phyloP scores from a whole-genome alignment of 2,329 filamentous ascomycete genomes.

The Fusarium foetens region DNA sequence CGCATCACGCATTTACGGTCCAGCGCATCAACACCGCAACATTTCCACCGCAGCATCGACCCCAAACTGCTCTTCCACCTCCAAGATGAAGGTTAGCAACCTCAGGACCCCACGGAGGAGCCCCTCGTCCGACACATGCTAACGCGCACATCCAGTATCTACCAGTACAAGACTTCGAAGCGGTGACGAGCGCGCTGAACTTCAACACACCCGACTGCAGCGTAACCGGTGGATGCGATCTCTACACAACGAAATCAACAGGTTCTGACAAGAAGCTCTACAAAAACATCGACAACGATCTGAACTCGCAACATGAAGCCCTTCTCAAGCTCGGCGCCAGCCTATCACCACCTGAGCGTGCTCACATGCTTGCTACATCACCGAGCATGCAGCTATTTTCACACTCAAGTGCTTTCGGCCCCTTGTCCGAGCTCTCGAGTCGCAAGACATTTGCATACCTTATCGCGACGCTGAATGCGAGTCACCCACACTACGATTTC shows the following conservation, averaged over 20 bases:
- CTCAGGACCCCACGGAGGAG: background rate
- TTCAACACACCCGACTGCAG: conserved; percentile 95
- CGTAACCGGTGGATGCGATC: conserved; percentile 91
- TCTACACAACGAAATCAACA: conserved; percentile 97
- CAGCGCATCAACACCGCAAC: conserved; percentile 15
- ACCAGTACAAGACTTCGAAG: conserved; percentile 89
- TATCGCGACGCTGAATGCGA: conserved; percentile 95
- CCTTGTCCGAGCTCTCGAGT: conserved; percentile 86
- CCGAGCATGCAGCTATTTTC: conserved; percentile 71
- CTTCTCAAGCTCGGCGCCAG: conserved; percentile 87
- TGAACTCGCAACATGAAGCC: conserved; percentile 91
- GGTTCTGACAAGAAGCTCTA: conserved; percentile 97
- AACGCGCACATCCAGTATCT: conserved; percentile 73
- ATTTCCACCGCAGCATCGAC: conserved; percentile 1
- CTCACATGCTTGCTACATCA: conserved; percentile 74
- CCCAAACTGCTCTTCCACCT: conserved; percentile 5
- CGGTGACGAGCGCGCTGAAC: conserved; percentile 91
- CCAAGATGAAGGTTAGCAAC: conserved; percentile 53
- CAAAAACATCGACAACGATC: conserved; percentile 90
- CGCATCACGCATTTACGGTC: conserved; percentile 21
- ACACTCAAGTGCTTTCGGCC: conserved; percentile 90
- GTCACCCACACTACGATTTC: conserved; percentile 92
- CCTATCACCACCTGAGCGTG: conserved; percentile 83
- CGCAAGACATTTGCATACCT: conserved; percentile 94
- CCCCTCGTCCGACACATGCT: conserved; percentile 20